A percentile compares a stretch with the other conserved stretches of the same genome.
Conservation (phyloP, 1,284 basidiomycete genomes). For the Fistulina hepatica region DNA sequence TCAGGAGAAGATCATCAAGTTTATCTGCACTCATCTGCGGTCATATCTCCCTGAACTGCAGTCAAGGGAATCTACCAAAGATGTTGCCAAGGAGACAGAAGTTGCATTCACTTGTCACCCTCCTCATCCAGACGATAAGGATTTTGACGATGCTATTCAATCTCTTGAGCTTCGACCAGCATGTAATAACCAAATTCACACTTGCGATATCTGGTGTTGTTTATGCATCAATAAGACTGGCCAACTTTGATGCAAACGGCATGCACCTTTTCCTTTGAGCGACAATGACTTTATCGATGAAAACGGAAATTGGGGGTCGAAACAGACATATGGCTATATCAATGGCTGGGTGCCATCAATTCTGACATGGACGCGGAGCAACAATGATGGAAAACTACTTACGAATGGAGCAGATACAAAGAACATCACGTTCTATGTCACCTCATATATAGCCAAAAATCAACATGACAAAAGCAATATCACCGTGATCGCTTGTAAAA, state of each 20-base stretch:
- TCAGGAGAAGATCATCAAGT: constrained; percentile 2
- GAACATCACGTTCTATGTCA: constrained; percentile 21
- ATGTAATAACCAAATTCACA: constrained; percentile 22
- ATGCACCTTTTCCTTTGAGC: constrained; percentile 23
- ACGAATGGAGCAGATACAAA: constrained; percentile 22
- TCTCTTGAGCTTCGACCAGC: constrained; percentile 14
- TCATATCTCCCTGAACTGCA: constrained; percentile 4
- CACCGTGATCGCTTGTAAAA: constrained; percentile 23
- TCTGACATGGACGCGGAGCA: constrained; percentile 17
- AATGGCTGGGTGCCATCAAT: constrained; percentile 24
- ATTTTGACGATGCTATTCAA: background rate
- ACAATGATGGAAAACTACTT: constrained; percentile 27
- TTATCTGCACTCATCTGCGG: constrained; percentile 6
- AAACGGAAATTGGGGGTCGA: constrained; percentile 17
- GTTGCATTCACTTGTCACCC: constrained; percentile 14
- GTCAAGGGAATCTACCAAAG: background rate
- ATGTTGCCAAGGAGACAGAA: constrained; percentile 1
- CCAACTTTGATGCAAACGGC: constrained; percentile 22
- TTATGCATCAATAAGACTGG: constrained; percentile 15
- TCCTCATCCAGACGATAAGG: constrained; percentile 6
- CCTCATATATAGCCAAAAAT: constrained; percentile 21
- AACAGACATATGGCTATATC: constrained; percentile 18
- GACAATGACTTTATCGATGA: constrained; percentile 15
- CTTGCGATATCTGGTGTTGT: constrained; percentile 19
- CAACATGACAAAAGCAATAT: constrained; percentile 19